phyloP scores from a whole-genome alignment of 2,329 filamentous ascomycete species.

The Chaetomiaceae sp. region DNA sequence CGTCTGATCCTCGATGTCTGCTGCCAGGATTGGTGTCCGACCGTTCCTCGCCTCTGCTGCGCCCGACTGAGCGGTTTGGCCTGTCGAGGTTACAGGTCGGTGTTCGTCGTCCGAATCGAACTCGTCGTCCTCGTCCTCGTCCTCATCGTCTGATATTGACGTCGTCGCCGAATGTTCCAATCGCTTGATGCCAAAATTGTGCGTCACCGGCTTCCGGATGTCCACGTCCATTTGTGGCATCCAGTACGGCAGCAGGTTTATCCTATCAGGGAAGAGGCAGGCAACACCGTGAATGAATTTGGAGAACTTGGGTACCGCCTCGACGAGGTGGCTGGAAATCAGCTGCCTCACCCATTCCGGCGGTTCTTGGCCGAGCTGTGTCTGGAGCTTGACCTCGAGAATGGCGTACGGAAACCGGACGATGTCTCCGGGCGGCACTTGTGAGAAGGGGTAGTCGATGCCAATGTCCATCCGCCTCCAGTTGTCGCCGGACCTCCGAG shows the following conservation, averaged over 20 bases:
- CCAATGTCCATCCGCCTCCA: conserved; percentile 98
- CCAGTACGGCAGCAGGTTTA: conserved; percentile 92
- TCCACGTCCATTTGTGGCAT: conserved; percentile 98
- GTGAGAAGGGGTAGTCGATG: conserved; percentile 89
- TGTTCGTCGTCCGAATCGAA: conserved; percentile 65
- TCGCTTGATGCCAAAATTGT: conserved; percentile 86
- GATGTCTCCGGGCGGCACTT: conserved; percentile 78
- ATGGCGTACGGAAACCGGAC: conserved; percentile 94
- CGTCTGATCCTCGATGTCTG: conserved; percentile 81
- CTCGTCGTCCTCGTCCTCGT: conserved; percentile 69
- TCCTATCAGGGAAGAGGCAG: conserved; percentile 77
- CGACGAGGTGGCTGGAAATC: conserved; percentile 87
- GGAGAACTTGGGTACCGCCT: conserved; percentile 98
- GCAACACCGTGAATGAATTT: conserved; percentile 98
- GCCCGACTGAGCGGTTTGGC: conserved; percentile 36
- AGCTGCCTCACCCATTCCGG: conserved; percentile 95
- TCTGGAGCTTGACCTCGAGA: conserved; percentile 95
- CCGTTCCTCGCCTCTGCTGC: conserved; percentile 29
- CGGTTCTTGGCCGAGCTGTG: conserved; percentile 88
- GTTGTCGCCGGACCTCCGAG: conserved; percentile 71
- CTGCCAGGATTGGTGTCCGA: conserved; percentile 40
- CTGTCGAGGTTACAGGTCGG: conserved; percentile 29
- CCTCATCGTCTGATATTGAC: conserved; percentile 72
- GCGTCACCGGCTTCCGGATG: conserved; percentile 85
- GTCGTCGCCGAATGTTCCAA: conserved; percentile 69